A percentile compares a stretch with the other conserved stretches of the same genome.
phyloP scores from a whole-genome alignment of 352 stramenopile genomes.

The Globisporangium cystogenes region DNA sequence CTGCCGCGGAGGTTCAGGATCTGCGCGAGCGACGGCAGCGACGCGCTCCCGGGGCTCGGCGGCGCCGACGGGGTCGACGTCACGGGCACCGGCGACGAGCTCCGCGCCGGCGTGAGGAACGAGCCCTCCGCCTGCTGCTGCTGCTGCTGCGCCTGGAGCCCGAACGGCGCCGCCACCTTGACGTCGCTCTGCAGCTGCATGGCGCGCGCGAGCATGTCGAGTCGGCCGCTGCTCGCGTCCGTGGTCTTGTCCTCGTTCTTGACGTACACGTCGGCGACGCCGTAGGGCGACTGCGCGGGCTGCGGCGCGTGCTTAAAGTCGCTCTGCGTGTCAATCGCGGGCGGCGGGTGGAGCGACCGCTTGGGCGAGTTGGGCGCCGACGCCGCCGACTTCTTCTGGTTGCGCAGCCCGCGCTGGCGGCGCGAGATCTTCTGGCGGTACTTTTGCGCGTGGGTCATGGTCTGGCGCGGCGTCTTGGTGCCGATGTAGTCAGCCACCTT shows the following conservation, averaged over 20 bases:
- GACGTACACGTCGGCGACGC: conserved; percentile 53
- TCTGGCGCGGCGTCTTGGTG: conserved; percentile 91
- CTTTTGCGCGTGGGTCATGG: conserved; percentile 86
- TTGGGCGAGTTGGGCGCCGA: conserved; percentile 11
- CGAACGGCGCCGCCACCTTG: conserved; percentile 5
- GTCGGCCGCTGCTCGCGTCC: conserved; percentile 30
- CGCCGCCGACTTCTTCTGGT: conserved; percentile 53
- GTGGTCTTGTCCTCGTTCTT: conserved; percentile 24
- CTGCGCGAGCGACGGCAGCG: conserved; percentile 59
- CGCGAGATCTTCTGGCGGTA: conserved; percentile 82
- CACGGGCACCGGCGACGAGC: conserved; percentile 11
- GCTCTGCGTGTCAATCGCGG: conserved; percentile 18
- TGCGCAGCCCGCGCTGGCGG: conserved; percentile 62
- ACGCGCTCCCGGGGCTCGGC: conserved; percentile 32
- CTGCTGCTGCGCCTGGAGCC: background rate
- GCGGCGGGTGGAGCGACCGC: conserved; percentile 4
- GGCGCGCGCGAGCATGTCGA: conserved; percentile 69
- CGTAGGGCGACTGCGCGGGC: conserved; percentile 33
- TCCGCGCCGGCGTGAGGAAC: conserved; percentile 7
- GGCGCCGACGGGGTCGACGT: conserved; percentile 6
- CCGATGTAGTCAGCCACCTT: conserved; percentile 81
- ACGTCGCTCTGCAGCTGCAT: conserved; percentile 32
- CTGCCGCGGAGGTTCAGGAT: conserved; percentile 62
- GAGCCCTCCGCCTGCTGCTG: conserved; percentile 15
- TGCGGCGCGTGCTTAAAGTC: conserved; percentile 28